Evolutionary conservation across 148 eudicot species (phyloP).

Genomic region (Rhododendron molle): DNA sequence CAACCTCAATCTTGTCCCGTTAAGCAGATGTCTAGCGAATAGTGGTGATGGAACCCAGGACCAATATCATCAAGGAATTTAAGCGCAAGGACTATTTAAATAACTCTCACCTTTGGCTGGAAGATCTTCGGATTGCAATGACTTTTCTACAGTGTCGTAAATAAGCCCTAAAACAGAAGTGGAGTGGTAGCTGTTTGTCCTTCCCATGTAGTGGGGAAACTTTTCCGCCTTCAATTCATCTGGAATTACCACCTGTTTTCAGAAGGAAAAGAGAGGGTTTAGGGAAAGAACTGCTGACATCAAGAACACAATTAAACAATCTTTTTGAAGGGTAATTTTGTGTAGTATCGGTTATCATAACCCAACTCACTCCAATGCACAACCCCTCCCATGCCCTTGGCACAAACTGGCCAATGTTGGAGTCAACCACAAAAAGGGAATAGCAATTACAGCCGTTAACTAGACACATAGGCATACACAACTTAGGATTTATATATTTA

Average conservation of each 20-base stretch:
- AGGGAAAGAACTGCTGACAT: neutral
- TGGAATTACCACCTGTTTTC: constrained; percentile 48
- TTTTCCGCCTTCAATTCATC: constrained; percentile 18
- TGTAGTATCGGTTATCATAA: neutral
- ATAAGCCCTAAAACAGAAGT: constrained; percentile 55
- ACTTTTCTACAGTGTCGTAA: constrained; percentile 27
- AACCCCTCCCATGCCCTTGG: neutral
- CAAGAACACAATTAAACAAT: neutral
- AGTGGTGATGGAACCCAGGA: neutral
- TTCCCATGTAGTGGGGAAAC: constrained; percentile 62
- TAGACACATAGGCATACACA: neutral
- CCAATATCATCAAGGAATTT: neutral
- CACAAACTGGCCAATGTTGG: neutral
- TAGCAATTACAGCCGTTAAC: neutral
- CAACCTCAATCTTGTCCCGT: neutral
- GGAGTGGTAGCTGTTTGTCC: constrained; percentile 31
- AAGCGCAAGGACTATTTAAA: neutral
- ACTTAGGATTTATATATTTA: neutral
- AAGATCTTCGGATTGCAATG: constrained; percentile 6
- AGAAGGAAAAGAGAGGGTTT: neutral
- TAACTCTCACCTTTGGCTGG: constrained; percentile 30
- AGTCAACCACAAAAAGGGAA: neutral
- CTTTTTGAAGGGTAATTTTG: neutral
- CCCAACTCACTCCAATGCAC: neutral
- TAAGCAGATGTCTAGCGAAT: neutral